Evolutionary conservation across 2,329 filamentous ascomycete species (phyloP).

Genomic region (Sclerotinia sclerotiorum): DNA sequence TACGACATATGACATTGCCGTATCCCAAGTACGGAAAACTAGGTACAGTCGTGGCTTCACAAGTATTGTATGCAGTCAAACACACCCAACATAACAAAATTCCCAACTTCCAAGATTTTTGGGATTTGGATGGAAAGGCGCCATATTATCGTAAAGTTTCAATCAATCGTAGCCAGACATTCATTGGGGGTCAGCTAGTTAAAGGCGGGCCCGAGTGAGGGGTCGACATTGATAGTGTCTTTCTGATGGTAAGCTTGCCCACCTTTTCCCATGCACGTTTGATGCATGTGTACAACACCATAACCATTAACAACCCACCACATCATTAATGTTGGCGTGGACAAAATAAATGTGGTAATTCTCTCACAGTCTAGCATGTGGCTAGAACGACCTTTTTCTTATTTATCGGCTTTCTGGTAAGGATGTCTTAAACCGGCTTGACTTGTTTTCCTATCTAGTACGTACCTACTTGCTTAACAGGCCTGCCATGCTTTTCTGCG

Average conservation of each 20-base stretch:
- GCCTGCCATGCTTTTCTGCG: slow-evolving; percentile 8
- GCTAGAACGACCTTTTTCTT: slow-evolving; percentile 20
- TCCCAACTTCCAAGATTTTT: slow-evolving; percentile 23
- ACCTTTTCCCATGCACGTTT: slow-evolving; percentile 22
- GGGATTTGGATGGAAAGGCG: slow-evolving; percentile 2
- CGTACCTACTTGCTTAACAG: slow-evolving; percentile 5
- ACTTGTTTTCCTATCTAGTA: slow-evolving; percentile 15
- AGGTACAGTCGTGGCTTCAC: slow-evolving; percentile 4
- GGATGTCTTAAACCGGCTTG: slow-evolving; percentile 14
- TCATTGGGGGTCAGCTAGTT: slow-evolving; percentile 17
- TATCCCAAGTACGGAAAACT: neutral
- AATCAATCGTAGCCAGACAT: slow-evolving; percentile 7
- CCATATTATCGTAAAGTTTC: slow-evolving; percentile 17
- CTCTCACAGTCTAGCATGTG: slow-evolving; percentile 18
- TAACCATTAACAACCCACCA: slow-evolving; percentile 26
- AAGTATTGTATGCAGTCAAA: slow-evolving; percentile 8
- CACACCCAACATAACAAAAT: neutral
- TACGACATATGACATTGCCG: slow-evolving; percentile 16
- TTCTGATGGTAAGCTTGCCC: slow-evolving; percentile 22
- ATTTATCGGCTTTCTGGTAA: slow-evolving; percentile 10
- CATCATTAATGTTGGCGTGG: slow-evolving; percentile 26
- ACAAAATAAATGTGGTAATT: slow-evolving; percentile 15
- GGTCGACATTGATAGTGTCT: slow-evolving; percentile 11
- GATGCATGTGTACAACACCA: slow-evolving; percentile 24
- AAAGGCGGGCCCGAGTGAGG: slow-evolving; percentile 16